phyloP scores from a whole-genome alignment of 495 filamentous ascomycete genomes.

The Lasiosphaeriaceae sp. region DNA sequence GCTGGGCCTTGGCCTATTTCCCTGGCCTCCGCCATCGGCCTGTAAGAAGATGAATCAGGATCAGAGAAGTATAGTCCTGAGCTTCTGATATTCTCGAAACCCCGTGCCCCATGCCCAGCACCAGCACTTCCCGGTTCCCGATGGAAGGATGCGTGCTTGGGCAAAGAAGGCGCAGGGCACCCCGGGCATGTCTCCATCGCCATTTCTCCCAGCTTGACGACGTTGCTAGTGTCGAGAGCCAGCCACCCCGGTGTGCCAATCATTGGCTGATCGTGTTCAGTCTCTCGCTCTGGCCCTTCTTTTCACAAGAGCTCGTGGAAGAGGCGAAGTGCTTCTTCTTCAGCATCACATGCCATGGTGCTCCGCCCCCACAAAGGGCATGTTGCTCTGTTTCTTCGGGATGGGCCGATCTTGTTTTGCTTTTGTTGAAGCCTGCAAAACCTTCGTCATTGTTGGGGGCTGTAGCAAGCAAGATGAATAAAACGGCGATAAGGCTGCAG shows the following conservation, averaged over 20 bases:
- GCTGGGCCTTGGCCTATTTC: background rate
- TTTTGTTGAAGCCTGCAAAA: background rate
- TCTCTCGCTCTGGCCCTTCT: background rate
- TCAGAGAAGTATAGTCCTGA: background rate
- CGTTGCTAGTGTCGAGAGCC: background rate
- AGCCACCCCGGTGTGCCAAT: background rate
- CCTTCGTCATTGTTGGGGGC: background rate
- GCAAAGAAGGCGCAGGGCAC: background rate
- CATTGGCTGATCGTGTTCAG: background rate
- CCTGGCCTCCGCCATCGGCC: background rate
- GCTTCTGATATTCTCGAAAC: background rate
- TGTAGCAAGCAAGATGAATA: background rate
- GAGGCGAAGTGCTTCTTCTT: background rate
- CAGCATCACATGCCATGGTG: background rate
- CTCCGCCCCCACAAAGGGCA: background rate
- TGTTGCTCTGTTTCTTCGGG: background rate
- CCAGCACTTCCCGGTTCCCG: background rate
- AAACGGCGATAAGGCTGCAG: background rate
- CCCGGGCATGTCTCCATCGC: background rate
- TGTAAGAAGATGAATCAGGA: background rate
- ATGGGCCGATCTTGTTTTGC: background rate
- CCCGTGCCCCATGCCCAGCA: background rate
- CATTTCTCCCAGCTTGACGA: background rate
- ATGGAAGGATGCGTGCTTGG: background rate
- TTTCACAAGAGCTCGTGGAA: background rate